A percentile compares a stretch with the other conserved stretches of the same genome.
Evolutionary conservation across 371 early-diverging fungal species (phyloP).

Genomic region (Haplosporangium sp.): DNA sequence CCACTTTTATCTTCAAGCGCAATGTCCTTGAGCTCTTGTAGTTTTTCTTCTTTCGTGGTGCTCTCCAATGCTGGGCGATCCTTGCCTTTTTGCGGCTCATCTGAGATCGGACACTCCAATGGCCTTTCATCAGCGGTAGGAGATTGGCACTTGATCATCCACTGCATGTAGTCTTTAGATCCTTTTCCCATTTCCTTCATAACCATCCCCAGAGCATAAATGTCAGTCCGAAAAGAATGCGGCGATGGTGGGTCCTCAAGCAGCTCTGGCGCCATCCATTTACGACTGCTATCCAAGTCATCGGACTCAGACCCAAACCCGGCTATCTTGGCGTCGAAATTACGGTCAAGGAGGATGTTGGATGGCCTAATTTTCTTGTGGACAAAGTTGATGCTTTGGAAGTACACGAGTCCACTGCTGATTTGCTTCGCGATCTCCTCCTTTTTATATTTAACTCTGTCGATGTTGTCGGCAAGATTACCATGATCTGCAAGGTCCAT

Average conservation of each 20-base stretch:
- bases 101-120: conserved; percentile 6
- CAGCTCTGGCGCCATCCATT: conserved; percentile 15
- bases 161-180: conserved; percentile 7
- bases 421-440: conserved; percentile 10
- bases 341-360: conserved; percentile 7
- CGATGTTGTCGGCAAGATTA: conserved; percentile 4
- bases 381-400: conserved; percentile 3
- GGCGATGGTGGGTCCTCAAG: not conserved
- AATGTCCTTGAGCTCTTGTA: conserved; percentile 2
- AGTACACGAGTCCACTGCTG: conserved; percentile 9
- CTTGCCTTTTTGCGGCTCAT: not conserved
- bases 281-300: conserved; percentile 1
- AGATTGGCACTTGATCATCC: conserved; percentile 2
- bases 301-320: conserved; percentile 12
- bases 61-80: not conserved
- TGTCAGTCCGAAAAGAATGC: conserved; percentile 5
- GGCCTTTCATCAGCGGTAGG: not conserved
- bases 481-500: conserved; percentile 7
- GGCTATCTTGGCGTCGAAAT: conserved; percentile 19
- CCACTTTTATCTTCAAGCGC: not conserved
- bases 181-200: conserved; percentile 14
- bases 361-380: conserved; percentile 10
- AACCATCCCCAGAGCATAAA: conserved; percentile 5
- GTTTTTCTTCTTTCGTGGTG: not conserved
- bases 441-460: not conserved